phyloP scores from a whole-genome alignment of 345 rosid genomes.

The Corchorus olitorius region DNA sequence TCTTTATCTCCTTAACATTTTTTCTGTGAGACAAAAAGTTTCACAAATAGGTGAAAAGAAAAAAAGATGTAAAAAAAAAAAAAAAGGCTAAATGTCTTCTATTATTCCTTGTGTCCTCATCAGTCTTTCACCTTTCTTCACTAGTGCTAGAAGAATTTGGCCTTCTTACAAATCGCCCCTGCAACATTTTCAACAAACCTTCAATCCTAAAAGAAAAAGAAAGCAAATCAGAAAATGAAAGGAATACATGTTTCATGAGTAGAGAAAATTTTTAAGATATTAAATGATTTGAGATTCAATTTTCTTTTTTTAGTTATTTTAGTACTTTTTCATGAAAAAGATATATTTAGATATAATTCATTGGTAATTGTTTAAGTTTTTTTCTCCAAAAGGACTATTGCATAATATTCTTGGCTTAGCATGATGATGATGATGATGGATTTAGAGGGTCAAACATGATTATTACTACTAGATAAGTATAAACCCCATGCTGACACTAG shows the following conservation, averaged over 20 bases:
- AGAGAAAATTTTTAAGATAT: not conserved
- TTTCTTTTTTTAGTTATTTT: not conserved
- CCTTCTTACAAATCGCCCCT: constrained; percentile 69
- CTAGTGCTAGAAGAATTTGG: constrained; percentile 30
- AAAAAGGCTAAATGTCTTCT: not conserved
- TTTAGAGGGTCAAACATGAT: no score
- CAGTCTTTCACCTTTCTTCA: constrained; percentile 16
- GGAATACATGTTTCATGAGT: not conserved
- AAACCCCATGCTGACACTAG: no score
- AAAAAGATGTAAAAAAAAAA: not conserved
- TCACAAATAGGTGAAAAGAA: not conserved
- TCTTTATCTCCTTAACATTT: constrained; percentile 17
- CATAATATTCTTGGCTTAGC: not conserved
- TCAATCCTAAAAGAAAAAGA: not conserved
- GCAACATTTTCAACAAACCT: constrained; percentile 16
- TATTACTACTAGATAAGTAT: no score
- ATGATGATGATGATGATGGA: not conserved
- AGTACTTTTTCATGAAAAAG: not conserved
- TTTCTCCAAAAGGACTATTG: no score
- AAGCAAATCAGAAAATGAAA: not conserved
- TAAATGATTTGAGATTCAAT: not conserved
- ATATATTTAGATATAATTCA: not conserved
- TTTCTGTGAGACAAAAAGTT: not conserved
- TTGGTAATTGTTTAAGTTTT: not conserved
- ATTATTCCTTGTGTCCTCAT: constrained; percentile 21